Conservation (phyloP, 192 early-diverging fungal species). For the Thoreauomyces humboldtii region DNA sequence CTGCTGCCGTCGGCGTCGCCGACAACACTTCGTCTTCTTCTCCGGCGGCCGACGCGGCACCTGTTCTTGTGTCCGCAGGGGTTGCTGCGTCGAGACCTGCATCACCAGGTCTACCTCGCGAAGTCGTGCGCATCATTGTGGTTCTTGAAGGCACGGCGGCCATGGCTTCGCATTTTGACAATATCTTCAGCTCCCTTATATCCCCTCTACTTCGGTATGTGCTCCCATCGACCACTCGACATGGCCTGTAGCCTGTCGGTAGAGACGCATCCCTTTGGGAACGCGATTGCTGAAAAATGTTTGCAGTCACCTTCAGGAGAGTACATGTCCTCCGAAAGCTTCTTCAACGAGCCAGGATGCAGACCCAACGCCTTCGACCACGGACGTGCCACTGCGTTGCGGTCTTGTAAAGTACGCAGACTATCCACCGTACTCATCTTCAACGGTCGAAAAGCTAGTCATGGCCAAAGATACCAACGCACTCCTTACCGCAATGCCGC, state of each 20-base stretch:
- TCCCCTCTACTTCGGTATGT: constrained; percentile 1
- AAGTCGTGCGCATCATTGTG: too few relatives aligned
- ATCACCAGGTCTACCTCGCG: too few relatives aligned
- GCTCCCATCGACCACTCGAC: too few relatives aligned
- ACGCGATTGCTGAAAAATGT: background rate
- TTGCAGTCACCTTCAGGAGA: background rate
- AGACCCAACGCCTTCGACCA: background rate
- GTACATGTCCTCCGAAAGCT: background rate
- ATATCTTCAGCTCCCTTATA: constrained; percentile 7
- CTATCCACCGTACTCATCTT: constrained; percentile 9
- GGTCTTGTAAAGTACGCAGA: constrained; percentile 25
- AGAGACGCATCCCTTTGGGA: background rate
- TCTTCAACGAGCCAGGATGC: background rate
- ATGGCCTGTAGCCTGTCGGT: background rate
- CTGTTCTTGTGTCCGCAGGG: too few relatives aligned
- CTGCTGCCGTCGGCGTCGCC: too few relatives aligned
- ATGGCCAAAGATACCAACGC: background rate
- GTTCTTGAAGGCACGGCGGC: constrained; percentile 18
- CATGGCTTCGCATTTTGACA: constrained; percentile 18
- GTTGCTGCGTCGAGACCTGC: too few relatives aligned
- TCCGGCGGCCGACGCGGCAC: too few relatives aligned
- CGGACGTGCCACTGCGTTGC: background rate
- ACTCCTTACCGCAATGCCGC: background rate
- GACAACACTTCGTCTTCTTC: too few relatives aligned
- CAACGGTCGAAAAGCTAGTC: background rate